Percentiles rank a stretch among this genome's conserved stretches.
These are phyloP conservation scores for Cystobasidiaceae sp. DNA, from an alignment of 1,284 basidiomycete genomes.

Conservation along the genomic window DNA sequence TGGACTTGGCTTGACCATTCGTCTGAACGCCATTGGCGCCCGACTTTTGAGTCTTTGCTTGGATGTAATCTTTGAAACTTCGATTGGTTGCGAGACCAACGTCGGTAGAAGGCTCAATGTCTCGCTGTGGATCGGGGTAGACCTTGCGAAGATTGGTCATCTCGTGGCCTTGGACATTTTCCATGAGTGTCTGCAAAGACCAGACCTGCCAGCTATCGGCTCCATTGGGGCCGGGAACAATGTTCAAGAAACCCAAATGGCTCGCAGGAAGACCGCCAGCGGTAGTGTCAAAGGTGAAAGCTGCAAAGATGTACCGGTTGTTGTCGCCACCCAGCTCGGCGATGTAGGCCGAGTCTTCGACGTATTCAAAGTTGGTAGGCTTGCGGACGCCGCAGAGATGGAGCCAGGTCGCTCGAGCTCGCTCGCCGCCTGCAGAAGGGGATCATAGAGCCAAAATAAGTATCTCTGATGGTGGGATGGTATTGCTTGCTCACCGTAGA, in stretches of 20 bases:
- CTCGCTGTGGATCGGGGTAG: neutral
- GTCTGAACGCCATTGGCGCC: too few species aligned
- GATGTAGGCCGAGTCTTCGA: conserved; percentile 45
- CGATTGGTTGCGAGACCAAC: neutral
- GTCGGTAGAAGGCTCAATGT: neutral
- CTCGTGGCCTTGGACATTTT: conserved; percentile 53
- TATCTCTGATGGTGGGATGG: conserved; percentile 52
- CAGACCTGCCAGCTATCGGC: conserved; percentile 57
- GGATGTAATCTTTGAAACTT: neutral
- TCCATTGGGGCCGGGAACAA: conserved; percentile 51
- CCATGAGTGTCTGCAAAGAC: conserved; percentile 58
- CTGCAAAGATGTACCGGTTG: conserved; percentile 56
- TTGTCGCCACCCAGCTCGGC: conserved; percentile 55
- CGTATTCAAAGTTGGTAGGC: conserved; percentile 50
- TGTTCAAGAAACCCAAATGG: conserved; percentile 49
- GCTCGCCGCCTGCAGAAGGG: neutral
- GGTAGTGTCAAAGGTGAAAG: conserved; percentile 58
- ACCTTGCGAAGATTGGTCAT: conserved; percentile 5
- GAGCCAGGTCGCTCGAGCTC: neutral
- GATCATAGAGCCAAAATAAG: neutral
- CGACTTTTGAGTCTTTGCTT: neutral
- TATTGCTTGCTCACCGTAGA: conserved; percentile 49
- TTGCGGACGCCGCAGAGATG: conserved; percentile 40
- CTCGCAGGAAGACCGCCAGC: conserved; percentile 53
- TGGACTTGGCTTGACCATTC: too few species aligned